Conservation (phyloP, 192 early-diverging fungal species). For the Coemansia sp. region DNA sequence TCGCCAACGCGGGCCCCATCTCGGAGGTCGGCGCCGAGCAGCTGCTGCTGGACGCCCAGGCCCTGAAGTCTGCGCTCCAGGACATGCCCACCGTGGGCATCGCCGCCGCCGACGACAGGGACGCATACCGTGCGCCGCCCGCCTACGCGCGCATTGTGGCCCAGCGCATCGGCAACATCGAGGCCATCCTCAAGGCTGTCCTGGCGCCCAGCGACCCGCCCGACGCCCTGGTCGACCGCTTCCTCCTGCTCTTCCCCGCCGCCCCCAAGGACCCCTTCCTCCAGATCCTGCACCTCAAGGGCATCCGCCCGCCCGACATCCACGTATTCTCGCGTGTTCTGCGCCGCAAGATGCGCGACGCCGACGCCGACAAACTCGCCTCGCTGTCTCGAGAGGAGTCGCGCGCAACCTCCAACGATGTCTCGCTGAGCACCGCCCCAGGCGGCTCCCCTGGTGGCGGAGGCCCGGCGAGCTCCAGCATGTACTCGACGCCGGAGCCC, state of each 20-base stretch:
- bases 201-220: slow-evolving; percentile 80
- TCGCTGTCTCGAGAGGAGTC: background rate
- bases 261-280: slow-evolving; percentile 68
- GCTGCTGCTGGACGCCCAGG: slow-evolving; percentile 90
- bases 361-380: background rate
- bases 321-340: slow-evolving; percentile 35
- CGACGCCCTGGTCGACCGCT: slow-evolving; percentile 84
- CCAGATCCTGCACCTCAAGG: slow-evolving; percentile 84
- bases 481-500: slow-evolving; percentile 16
- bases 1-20: slow-evolving; percentile 76
- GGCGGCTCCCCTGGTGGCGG: background rate
- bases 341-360: slow-evolving; percentile 10
- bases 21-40: slow-evolving; percentile 97
- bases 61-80: slow-evolving; percentile 79
- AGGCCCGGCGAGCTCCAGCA: background rate
- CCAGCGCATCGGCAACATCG: slow-evolving; percentile 75
- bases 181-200: slow-evolving; percentile 86
- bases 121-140: background rate
- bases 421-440: background rate
- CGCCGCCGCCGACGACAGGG: slow-evolving; percentile 36
- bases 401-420: background rate
- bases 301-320: slow-evolving; percentile 63
- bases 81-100: slow-evolving; percentile 68
- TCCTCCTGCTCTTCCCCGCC: slow-evolving; percentile 81
- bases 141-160: slow-evolving; percentile 86